phyloP scores from a whole-genome alignment of 2,329 filamentous ascomycete species.

The Dothideomycetes sp. region DNA sequence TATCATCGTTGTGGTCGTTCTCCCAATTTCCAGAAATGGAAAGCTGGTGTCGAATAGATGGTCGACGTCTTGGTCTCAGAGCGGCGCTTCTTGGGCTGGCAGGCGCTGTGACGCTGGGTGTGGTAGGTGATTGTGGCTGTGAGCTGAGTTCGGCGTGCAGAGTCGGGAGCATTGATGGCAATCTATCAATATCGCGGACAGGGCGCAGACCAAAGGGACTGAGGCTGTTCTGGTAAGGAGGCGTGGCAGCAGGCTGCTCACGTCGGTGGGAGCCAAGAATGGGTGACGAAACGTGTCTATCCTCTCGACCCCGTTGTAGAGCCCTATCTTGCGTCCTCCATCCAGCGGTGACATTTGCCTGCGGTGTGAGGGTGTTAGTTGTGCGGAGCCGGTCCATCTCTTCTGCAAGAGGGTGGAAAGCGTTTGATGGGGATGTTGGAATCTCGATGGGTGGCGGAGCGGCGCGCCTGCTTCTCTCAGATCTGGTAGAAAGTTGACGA shows the following conservation, averaged over 20 bases:
- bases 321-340: not conserved
- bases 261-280: conserved; percentile 12
- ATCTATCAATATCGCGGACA: conserved; percentile 69
- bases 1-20: conserved; percentile 74
- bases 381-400: conserved; percentile 2
- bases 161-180: conserved; percentile 69
- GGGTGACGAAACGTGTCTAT: conserved; percentile 18
- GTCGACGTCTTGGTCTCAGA: conserved; percentile 54
- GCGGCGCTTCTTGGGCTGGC: conserved; percentile 32
- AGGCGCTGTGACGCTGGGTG: conserved; percentile 58
- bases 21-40: conserved; percentile 66
- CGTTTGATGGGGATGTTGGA: conserved; percentile 32
- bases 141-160: conserved; percentile 61
- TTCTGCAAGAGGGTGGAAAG: not conserved
- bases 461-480: conserved; percentile 52
- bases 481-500: conserved; percentile 12
- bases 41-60: conserved; percentile 79
- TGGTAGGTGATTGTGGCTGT: conserved; percentile 87
- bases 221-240: conserved; percentile 19
- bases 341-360: not conserved
- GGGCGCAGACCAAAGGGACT: conserved; percentile 56
- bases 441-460: conserved; percentile 80
- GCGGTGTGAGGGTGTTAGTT: not conserved
- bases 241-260: conserved; percentile 18
- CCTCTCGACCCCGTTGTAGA: conserved; percentile 5